Conservation (phyloP, 2,329 filamentous ascomycete genomes). For the Fusarium pininemorale region DNA sequence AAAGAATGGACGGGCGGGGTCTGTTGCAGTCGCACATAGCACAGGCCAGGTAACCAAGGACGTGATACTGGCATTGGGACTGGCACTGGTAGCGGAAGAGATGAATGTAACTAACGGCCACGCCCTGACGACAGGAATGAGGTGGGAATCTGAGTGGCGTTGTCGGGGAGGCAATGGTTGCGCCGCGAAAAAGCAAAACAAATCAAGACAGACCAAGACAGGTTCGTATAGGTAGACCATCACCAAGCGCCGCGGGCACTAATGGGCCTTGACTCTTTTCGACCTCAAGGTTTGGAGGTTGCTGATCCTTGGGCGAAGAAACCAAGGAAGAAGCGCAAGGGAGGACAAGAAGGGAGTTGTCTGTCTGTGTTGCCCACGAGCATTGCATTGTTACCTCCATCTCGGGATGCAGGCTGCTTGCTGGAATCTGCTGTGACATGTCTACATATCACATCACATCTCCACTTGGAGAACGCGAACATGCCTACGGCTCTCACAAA, state of each 20-base stretch:
- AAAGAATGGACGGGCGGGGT: conserved; percentile 25
- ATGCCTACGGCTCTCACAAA: conserved; percentile 16
- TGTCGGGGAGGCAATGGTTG: conserved; percentile 36
- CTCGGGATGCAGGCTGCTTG: conserved; percentile 16
- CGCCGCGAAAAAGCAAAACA: conserved; percentile 42
- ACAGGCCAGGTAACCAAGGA: conserved; percentile 25
- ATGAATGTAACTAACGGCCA: conserved; percentile 38
- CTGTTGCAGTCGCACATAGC: conserved; percentile 41
- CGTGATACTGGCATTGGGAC: conserved; percentile 23
- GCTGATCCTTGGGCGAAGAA: conserved; percentile 20
- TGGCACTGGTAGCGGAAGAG: background rate
- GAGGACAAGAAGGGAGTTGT: conserved; percentile 14
- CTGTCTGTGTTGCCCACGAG: conserved; percentile 6
- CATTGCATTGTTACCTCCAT: conserved; percentile 14
- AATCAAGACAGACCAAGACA: conserved; percentile 4
- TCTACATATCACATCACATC: background rate
- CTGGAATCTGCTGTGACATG: conserved; percentile 22
- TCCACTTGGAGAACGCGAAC: conserved; percentile 11
- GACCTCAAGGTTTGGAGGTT: conserved; percentile 32
- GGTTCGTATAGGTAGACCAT: conserved; percentile 13
- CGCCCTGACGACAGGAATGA: conserved; percentile 39
- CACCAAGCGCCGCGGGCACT: conserved; percentile 31
- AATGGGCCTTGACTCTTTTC: conserved; percentile 28
- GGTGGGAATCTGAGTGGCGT: conserved; percentile 38
- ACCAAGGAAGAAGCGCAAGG: conserved; percentile 28